Evolutionary conservation across 345 rosid genomes (phyloP).

Genomic region (Cardamine occulta): DNA sequence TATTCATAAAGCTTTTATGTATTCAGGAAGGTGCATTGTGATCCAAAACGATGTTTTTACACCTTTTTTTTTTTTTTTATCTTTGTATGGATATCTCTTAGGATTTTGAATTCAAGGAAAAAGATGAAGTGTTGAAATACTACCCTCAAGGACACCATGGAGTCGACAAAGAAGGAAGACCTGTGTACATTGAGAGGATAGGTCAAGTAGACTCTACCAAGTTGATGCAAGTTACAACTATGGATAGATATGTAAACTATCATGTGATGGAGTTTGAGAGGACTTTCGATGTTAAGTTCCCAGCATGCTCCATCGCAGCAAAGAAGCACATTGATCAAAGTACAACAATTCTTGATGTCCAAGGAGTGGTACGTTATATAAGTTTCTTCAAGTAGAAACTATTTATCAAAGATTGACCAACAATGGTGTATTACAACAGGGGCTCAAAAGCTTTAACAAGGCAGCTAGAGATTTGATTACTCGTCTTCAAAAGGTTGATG

Average conservation of each 20-base stretch:
- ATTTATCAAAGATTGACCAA: constrained; percentile 1
- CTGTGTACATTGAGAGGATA: constrained; percentile 77
- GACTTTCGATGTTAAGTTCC: constrained; percentile 70
- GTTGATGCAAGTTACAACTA: constrained; percentile 81
- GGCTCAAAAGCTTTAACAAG: constrained; percentile 79
- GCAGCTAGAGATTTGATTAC: constrained; percentile 83
- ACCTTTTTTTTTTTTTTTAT: not conserved
- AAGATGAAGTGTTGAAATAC: constrained; percentile 57
- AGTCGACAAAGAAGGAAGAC: constrained; percentile 81
- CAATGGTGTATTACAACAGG: constrained; percentile 46
- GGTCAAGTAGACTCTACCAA: constrained; percentile 79
- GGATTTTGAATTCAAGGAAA: constrained; percentile 78
- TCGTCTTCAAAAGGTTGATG: constrained; percentile 80
- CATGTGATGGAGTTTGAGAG: constrained; percentile 89
- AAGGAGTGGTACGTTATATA: constrained; percentile 77
- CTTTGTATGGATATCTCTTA: constrained; percentile 27
- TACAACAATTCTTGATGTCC: constrained; percentile 90
- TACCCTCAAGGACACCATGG: constrained; percentile 96
- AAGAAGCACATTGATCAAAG: constrained; percentile 85
- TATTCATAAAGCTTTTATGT: not conserved
- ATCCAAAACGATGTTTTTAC: not conserved
- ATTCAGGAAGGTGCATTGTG: not conserved
- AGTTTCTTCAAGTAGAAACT: not conserved
- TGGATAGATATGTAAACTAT: constrained; percentile 82
- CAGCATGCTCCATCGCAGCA: constrained; percentile 82